Conservation (phyloP, 306 rosid species). For the Canavalia gladiata region DNA sequence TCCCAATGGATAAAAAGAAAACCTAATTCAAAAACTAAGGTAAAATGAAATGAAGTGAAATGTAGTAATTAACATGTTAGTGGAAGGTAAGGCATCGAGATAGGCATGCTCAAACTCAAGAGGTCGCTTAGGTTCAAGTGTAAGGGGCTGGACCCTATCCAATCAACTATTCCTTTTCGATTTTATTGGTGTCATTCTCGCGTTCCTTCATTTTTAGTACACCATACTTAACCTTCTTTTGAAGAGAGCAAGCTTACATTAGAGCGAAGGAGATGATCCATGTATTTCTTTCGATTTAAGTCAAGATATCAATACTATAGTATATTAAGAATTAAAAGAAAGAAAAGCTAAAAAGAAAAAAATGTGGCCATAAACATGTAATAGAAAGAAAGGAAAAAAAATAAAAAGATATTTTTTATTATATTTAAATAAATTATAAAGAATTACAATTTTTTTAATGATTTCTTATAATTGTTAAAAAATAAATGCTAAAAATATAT, state of each 20-base stretch:
- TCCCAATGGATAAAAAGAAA: not conserved
- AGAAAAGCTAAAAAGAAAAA: too few relatives aligned
- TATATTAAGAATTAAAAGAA: too few relatives aligned
- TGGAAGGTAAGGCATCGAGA: conserved; percentile 89
- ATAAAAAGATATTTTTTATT: too few relatives aligned
- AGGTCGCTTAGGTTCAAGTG: conserved; percentile 81
- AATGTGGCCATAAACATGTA: too few relatives aligned
- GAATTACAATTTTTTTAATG: too few relatives aligned
- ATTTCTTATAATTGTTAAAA: too few relatives aligned
- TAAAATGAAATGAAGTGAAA: not conserved
- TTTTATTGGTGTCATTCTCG: conserved; percentile 50
- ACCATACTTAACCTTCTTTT: not conserved
- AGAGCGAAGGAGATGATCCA: not conserved
- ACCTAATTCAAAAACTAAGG: conserved; percentile 42
- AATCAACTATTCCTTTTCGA: conserved; percentile 60
- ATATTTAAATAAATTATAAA: too few relatives aligned
- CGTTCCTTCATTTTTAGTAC: conserved; percentile 48
- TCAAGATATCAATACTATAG: too few relatives aligned
- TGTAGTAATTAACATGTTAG: conserved; percentile 67
- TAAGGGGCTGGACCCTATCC: conserved; percentile 94
- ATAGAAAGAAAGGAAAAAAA: too few relatives aligned
- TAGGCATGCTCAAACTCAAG: conserved; percentile 97
- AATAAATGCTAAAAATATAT: too few relatives aligned
- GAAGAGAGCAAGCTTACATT: not conserved
- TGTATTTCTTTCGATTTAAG: too few relatives aligned